Conservation (phyloP, 2,329 filamentous ascomycete genomes). For the Reticulascus tulasneorum region DNA sequence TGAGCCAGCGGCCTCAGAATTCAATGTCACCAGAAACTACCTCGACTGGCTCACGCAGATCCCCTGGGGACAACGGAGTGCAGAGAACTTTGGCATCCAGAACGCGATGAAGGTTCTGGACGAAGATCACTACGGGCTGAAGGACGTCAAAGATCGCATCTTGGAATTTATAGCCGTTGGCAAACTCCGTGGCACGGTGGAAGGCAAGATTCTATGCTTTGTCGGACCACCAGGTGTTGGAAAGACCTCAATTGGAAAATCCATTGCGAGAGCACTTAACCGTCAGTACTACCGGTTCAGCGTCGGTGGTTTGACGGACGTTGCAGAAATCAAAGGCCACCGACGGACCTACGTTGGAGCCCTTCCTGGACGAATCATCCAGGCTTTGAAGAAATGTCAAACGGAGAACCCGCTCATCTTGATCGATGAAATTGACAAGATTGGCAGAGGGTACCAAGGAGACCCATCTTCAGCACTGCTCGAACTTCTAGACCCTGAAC, state of each 20-base stretch:
- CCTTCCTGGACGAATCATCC: constrained; percentile 91
- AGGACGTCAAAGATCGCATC: constrained; percentile 98
- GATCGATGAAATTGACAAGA: constrained; percentile 98
- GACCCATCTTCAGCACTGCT: constrained; percentile 92
- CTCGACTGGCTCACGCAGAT: constrained; percentile 98
- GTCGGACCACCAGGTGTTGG: constrained; percentile 96
- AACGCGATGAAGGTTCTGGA: constrained; percentile 88
- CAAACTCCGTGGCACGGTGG: constrained; percentile 92
- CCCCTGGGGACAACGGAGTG: constrained; percentile 91
- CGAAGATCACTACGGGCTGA: constrained; percentile 93
- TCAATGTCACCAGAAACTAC: constrained; percentile 98
- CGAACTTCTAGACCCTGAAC: constrained; percentile 91
- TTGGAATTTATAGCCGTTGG: constrained; percentile 97
- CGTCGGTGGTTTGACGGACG: constrained; percentile 92
- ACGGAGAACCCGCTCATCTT: constrained; percentile 96
- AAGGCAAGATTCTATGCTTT: constrained; percentile 97
- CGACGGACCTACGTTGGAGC: constrained; percentile 94
- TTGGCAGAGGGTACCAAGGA: constrained; percentile 92
- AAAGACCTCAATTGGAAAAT: constrained; percentile 98
- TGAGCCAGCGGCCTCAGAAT: constrained; percentile 93
- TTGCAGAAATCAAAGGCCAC: constrained; percentile 98
- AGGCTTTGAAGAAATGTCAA: constrained; percentile 97
- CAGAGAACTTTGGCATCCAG: constrained; percentile 93
- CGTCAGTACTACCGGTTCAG: constrained; percentile 98
- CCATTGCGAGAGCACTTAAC: constrained; percentile 90